These are phyloP conservation scores for Coniochaeta sp. DNA, from an alignment of 2,329 filamentous ascomycete species.

Conservation along the genomic window DNA sequence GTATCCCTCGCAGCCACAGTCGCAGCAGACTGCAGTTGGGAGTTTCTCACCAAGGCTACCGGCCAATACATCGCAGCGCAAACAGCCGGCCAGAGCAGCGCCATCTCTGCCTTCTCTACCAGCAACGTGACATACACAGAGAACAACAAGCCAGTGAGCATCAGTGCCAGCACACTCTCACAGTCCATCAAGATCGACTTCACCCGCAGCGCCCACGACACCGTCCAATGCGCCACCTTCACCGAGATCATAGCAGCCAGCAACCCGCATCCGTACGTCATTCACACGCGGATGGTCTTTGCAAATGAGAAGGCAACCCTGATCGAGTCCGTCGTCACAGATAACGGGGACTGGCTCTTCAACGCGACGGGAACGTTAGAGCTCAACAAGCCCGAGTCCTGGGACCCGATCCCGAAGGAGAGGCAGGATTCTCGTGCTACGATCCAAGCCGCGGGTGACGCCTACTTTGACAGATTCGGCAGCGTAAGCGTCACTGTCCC, in stretches of 20 bases:
- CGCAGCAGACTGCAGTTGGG: conserved; percentile 8
- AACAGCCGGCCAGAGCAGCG: conserved; percentile 6
- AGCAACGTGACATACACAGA: conserved; percentile 13
- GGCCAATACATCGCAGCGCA: conserved; percentile 10
- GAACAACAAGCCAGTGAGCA: conserved; percentile 10
- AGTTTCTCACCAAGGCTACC: conserved; percentile 9
- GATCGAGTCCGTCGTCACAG: conserved; percentile 5
- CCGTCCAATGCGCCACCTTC: conserved; percentile 19
- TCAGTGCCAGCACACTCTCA: conserved; percentile 13
- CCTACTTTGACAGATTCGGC: conserved; percentile 5
- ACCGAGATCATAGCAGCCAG: conserved; percentile 17
- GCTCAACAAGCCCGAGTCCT: conserved; percentile 1
- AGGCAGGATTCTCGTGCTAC: conserved; percentile 1
- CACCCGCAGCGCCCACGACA: conserved; percentile 19
- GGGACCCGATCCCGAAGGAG: background rate
- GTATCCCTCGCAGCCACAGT: background rate
- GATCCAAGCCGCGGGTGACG: conserved; percentile 4
- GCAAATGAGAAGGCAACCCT: conserved; percentile 8
- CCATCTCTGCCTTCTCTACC: conserved; percentile 4
- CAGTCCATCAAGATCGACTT: conserved; percentile 17
- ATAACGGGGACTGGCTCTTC: conserved; percentile 4
- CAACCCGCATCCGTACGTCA: conserved; percentile 14
- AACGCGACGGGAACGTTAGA: conserved; percentile 1
- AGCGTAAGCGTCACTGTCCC: conserved; percentile 3
- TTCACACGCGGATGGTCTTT: conserved; percentile 22